Conservation (phyloP, 2,329 filamentous ascomycete genomes). For the Microdochium nivale region DNA sequence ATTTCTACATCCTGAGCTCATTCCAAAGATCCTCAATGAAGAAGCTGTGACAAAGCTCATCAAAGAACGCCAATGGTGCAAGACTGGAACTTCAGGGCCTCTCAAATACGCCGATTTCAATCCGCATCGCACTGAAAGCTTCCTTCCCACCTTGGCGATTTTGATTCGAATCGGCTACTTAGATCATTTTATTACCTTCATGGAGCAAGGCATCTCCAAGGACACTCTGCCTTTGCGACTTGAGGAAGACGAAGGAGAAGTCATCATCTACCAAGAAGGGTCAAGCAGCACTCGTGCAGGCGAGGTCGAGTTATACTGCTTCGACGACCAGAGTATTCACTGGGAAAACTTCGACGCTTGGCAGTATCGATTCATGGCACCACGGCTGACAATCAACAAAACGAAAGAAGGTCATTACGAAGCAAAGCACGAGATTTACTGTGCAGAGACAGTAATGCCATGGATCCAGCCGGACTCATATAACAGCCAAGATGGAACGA, state of each 20-base stretch:
- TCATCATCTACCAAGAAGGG: not conserved
- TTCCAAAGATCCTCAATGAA: not conserved
- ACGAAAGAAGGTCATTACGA: not conserved
- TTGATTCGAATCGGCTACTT: not conserved
- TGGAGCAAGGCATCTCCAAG: not conserved
- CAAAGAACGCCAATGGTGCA: not conserved
- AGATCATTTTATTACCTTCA: not conserved
- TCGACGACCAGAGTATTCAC: not conserved
- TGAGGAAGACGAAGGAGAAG: not conserved
- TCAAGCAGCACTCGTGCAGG: not conserved
- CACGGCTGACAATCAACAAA: not conserved
- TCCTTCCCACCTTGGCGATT: not conserved
- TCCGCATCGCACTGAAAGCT: not conserved
- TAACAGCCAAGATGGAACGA: slow-evolving; percentile 4
- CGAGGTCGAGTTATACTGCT: not conserved
- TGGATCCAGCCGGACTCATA: not conserved
- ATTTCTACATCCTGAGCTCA: not conserved
- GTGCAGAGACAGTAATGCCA: not conserved
- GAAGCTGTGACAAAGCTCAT: not conserved
- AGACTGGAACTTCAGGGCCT: not conserved
- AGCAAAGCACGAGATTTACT: not conserved
- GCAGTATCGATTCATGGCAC: not conserved
- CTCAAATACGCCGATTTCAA: not conserved
- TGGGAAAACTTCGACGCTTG: not conserved
- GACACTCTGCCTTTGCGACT: not conserved